Evolutionary conservation across 768 basidiomycete species (phyloP).

Genomic region (Tricholoma sp.): DNA sequence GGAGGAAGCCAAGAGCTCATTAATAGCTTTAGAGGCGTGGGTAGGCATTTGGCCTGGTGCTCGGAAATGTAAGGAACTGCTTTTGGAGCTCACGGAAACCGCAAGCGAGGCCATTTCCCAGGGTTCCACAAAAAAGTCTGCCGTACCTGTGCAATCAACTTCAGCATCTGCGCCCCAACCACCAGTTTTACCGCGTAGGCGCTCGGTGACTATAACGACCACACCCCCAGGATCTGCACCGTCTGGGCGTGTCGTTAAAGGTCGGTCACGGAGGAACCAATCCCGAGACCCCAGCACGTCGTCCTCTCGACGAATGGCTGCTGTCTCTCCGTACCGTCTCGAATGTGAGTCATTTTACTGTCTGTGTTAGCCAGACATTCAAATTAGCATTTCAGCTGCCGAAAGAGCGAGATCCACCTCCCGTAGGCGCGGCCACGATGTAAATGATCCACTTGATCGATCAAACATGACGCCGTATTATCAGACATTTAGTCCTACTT

Average conservation of each 20-base stretch:
- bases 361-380: slow-evolving; percentile 3
- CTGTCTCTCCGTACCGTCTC: slow-evolving; percentile 61
- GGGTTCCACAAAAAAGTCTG: slow-evolving; percentile 18
- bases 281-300: slow-evolving; percentile 50
- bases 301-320: slow-evolving; percentile 47
- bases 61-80: slow-evolving; percentile 78
- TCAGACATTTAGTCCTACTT: slow-evolving; percentile 52
- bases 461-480: slow-evolving; percentile 37
- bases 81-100: slow-evolving; percentile 63
- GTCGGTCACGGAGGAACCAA: slow-evolving; percentile 48
- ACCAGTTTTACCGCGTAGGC: slow-evolving; percentile 42
- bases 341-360: slow-evolving; percentile 42
- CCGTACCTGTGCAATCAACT: slow-evolving; percentile 15
- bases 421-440: slow-evolving; percentile 67
- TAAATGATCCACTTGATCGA: slow-evolving; percentile 49
- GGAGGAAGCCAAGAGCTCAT: slow-evolving; percentile 75
- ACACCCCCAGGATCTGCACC: slow-evolving; percentile 29
- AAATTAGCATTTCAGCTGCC: slow-evolving; percentile 32
- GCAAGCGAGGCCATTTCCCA: slow-evolving; percentile 62
- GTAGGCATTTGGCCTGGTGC: slow-evolving; percentile 88
- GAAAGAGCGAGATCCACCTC: slow-evolving; percentile 74
- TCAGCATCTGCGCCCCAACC: slow-evolving; percentile 15
- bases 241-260: slow-evolving; percentile 42
- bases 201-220: slow-evolving; percentile 50
- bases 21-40: slow-evolving; percentile 71